Conservation (phyloP, 306 rosid genomes). For the Oemleria cerasiformis region DNA sequence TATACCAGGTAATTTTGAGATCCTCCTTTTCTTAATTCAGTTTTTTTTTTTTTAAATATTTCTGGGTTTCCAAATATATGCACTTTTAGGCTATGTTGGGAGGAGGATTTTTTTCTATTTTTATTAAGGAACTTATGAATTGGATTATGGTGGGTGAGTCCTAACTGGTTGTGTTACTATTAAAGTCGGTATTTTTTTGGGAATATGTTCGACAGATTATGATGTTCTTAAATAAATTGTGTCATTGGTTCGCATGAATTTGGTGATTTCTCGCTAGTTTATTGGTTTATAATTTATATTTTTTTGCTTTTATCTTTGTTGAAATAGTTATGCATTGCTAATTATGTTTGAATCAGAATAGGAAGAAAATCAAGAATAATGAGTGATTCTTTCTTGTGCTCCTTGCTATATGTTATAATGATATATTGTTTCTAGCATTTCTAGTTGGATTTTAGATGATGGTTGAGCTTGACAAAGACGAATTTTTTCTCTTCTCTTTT, state of each 20-base stretch:
- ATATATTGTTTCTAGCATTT: neutral
- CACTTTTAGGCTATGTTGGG: neutral
- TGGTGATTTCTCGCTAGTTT: neutral
- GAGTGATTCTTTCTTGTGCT: neutral
- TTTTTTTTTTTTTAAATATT: neutral
- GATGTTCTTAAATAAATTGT: neutral
- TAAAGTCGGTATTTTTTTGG: no score
- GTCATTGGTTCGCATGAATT: neutral
- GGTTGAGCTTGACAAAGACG: no score
- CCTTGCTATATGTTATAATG: neutral
- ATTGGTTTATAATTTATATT: no score
- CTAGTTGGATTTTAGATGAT: no score
- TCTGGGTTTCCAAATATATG: neutral
- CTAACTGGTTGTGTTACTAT: no score
- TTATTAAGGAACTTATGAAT: neutral
- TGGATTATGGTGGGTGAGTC: no score
- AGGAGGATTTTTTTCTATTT: neutral
- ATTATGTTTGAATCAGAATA: neutral
- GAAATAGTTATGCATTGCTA: neutral
- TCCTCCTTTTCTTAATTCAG: neutral
- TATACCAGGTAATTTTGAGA: slow-evolving; percentile 25
- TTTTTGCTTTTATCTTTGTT: neutral
- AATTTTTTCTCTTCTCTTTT: no score
- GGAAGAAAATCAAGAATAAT: neutral
- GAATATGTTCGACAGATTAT: neutral